phyloP scores from a whole-genome alignment of 1,284 basidiomycete genomes.

The Cutaneotrichosporon sp. region DNA sequence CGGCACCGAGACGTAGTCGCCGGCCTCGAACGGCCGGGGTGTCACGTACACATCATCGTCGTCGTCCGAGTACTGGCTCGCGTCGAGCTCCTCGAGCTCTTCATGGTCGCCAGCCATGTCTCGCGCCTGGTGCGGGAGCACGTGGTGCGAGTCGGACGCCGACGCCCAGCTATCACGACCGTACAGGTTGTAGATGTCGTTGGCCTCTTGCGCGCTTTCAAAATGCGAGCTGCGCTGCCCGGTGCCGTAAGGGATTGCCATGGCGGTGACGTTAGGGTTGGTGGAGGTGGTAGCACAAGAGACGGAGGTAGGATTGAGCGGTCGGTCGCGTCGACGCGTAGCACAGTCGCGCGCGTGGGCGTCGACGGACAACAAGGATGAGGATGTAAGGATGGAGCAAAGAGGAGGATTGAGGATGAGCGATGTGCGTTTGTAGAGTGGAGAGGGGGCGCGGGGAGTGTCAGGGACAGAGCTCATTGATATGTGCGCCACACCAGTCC shows the following conservation, averaged over 20 bases:
- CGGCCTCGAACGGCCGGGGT: neutral
- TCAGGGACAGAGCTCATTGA: neutral
- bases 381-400: neutral
- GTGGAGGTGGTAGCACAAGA: neutral
- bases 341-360: neutral
- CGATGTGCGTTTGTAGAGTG: neutral
- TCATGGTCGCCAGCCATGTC: slow-evolving; percentile 3
- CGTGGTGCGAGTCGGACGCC: neutral
- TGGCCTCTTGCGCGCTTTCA: slow-evolving; percentile 30
- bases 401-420: neutral
- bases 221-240: slow-evolving; percentile 23
- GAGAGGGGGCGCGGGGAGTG: neutral
- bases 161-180: slow-evolving; percentile 25
- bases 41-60: slow-evolving; percentile 11
- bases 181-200: slow-evolving; percentile 38
- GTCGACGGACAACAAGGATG: neutral
- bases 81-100: neutral
- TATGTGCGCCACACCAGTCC: neutral
- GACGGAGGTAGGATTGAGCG: neutral
- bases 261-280: no score
- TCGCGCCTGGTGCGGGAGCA: neutral
- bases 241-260: neutral
- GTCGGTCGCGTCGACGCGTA: neutral
- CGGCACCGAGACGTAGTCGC: neutral
- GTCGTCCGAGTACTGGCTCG: slow-evolving; percentile 1